These are phyloP conservation scores for Pestalotiopsis sp. DNA, from an alignment of 2,329 filamentous ascomycete genomes.

Conservation along the genomic window DNA sequence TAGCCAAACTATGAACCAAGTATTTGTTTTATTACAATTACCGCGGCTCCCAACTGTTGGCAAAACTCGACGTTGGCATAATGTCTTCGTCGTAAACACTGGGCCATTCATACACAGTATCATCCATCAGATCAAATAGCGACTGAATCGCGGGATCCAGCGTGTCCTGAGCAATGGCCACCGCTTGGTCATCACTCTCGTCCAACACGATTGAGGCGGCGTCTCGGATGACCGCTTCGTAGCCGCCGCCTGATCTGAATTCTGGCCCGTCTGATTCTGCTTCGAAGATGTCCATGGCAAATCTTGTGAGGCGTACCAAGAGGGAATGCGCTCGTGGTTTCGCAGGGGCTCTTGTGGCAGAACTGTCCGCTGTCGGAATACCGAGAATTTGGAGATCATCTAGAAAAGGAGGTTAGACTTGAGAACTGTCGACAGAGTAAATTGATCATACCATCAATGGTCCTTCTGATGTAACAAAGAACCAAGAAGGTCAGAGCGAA, in stretches of 20 bases:
- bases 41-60: neutral
- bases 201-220: constrained; percentile 10
- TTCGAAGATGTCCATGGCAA: constrained; percentile 9
- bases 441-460: neutral
- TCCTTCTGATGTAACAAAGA: constrained; percentile 6
- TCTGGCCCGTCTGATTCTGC: neutral
- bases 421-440: neutral
- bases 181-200: neutral
- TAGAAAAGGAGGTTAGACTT: neutral
- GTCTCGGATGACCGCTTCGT: constrained; percentile 4
- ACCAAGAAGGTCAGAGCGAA: constrained; percentile 11
- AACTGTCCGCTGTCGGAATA: neutral
- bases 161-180: neutral
- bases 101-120: constrained; percentile 8
- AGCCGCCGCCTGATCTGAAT: constrained; percentile 3
- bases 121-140: constrained; percentile 11
- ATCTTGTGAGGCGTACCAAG: neutral
- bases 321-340: constrained; percentile 1
- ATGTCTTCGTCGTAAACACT: neutral
- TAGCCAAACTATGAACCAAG: neutral
- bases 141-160: constrained; percentile 8
- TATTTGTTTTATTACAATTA: neutral
- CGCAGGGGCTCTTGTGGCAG: neutral
- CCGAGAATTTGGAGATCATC: constrained; percentile 5
- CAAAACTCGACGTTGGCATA: neutral